Percentiles rank a stretch among this genome's conserved stretches.
Conservation (phyloP, 139 green algal genomes). For the Tetraselmis chui region DNA sequence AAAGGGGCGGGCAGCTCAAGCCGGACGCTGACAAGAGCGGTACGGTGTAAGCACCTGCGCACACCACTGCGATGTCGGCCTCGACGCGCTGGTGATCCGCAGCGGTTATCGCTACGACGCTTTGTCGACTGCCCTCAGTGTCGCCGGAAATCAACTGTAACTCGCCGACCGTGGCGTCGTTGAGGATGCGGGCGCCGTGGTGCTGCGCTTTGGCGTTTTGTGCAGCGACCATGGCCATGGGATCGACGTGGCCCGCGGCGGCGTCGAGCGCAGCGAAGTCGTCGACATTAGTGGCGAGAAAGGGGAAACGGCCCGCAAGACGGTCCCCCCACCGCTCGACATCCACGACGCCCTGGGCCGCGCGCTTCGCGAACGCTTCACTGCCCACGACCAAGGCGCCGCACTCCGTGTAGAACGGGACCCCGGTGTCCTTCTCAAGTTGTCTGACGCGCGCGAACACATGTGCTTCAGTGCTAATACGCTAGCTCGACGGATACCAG, state of each 20-base stretch:
- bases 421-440: neutral
- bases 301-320: neutral
- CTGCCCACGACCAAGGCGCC: neutral
- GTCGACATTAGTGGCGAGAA: neutral
- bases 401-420: neutral
- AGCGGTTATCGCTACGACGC: neutral
- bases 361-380: neutral
- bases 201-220: neutral
- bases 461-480: too few relatives aligned
- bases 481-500: too few relatives aligned
- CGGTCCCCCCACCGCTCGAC: neutral
- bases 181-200: neutral
- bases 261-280: neutral
- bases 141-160: neutral
- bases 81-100: neutral
- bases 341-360: neutral
- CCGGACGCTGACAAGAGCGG: neutral
- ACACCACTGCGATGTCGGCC: neutral
- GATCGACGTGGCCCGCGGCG: neutral
- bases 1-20: neutral
- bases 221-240: neutral
- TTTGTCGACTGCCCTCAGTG: neutral
- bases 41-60: neutral
- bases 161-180: neutral
- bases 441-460: too few relatives aligned